These are phyloP conservation scores for Hyphopichia khmerensis DNA, from an alignment of 1,139 yeast genomes.

Conservation along the genomic window DNA sequence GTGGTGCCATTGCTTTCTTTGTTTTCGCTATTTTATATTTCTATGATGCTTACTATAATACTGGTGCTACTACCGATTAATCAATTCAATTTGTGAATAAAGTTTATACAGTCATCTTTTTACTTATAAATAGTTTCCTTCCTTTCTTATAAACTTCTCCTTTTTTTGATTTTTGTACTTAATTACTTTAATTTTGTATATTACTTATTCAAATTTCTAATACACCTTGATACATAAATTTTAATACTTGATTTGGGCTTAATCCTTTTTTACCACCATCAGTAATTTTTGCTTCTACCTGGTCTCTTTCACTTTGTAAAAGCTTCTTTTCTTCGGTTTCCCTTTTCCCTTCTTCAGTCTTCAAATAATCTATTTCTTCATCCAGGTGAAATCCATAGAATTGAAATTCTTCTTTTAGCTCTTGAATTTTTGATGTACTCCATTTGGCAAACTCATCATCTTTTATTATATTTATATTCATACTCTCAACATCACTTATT, in stretches of 20 bases:
- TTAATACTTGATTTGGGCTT: constrained; percentile 38
- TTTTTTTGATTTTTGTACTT: neutral
- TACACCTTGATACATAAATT: constrained; percentile 43
- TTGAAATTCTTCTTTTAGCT: constrained; percentile 53
- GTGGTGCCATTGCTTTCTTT: constrained; percentile 86
- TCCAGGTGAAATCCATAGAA: constrained; percentile 62
- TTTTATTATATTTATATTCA: constrained; percentile 29
- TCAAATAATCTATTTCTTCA: constrained; percentile 40
- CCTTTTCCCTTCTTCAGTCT: constrained; percentile 41
- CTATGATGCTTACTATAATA: constrained; percentile 54
- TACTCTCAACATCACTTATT: constrained; percentile 24
- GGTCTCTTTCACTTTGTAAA: constrained; percentile 25
- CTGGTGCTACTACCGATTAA: constrained; percentile 14
- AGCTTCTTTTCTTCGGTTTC: constrained; percentile 29
- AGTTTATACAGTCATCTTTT: too few relatives aligned
- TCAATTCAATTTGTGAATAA: neutral
- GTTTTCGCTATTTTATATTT: constrained; percentile 80
- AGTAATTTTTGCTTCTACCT: constrained; percentile 26
- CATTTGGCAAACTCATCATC: constrained; percentile 62
- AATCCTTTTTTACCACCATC: constrained; percentile 33
- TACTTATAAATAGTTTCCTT: neutral
- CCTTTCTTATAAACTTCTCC: neutral
- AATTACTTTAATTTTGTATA: neutral
- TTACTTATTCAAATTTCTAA: constrained; percentile 12
- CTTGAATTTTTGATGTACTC: constrained; percentile 56